Conservation (phyloP, 2,329 filamentous ascomycete genomes). For the Phialophora macrospora region DNA sequence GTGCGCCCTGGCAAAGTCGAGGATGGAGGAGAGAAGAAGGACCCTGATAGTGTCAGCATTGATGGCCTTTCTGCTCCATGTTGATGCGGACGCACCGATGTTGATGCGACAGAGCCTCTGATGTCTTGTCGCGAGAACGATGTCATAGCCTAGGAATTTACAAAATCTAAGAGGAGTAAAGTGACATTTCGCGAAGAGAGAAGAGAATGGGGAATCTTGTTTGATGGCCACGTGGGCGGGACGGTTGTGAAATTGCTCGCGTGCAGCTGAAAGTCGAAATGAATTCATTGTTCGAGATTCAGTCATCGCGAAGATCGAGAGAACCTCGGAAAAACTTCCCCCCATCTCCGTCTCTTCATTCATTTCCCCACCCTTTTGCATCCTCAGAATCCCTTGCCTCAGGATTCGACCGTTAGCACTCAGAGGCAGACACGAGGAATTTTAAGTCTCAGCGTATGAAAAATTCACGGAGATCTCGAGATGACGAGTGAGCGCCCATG, state of each 20-base stretch:
- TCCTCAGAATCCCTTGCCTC: background rate
- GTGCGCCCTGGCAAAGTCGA: slow-evolving; percentile 4
- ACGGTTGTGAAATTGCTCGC: slow-evolving; percentile 3
- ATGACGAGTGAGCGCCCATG: background rate
- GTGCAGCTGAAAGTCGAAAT: slow-evolving; percentile 1
- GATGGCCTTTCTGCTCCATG: background rate
- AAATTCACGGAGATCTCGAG: background rate
- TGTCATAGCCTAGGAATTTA: background rate
- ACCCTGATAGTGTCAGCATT: slow-evolving; percentile 19
- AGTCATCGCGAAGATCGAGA: background rate
- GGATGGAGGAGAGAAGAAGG: background rate
- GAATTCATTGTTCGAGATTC: slow-evolving; percentile 9
- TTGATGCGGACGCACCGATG: slow-evolving; percentile 1
- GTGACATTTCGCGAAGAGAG: background rate
- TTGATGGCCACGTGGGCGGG: background rate
- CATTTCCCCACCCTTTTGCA: background rate
- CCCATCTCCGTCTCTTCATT: background rate
- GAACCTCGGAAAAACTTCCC: background rate
- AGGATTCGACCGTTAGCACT: background rate
- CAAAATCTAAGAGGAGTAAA: background rate
- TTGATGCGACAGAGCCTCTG: background rate
- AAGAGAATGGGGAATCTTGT: background rate
- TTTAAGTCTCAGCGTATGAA: background rate
- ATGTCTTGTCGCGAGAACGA: background rate
- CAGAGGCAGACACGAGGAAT: background rate